Percentiles rank a stretch among this genome's conserved stretches.
phyloP scores from a whole-genome alignment of 345 rosid genomes.

The Populus alba region DNA sequence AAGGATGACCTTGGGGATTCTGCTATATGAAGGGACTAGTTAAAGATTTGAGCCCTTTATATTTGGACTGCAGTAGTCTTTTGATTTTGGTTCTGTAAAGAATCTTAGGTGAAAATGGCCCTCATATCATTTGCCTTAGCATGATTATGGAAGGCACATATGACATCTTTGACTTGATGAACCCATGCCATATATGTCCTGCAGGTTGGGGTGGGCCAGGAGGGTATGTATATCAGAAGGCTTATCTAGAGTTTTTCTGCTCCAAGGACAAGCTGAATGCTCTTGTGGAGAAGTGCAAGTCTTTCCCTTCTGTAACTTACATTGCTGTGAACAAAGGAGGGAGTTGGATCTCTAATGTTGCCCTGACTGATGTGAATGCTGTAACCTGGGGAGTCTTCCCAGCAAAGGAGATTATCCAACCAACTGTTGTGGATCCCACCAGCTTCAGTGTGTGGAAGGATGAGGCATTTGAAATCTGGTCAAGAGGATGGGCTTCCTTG shows the following conservation, averaged over 20 bases:
- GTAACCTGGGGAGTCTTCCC: constrained; percentile 99
- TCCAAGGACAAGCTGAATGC: constrained; percentile 59
- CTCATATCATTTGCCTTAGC: neutral
- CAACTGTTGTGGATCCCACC: constrained; percentile 94
- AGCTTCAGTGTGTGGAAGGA: constrained; percentile 97
- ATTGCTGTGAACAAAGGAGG: constrained; percentile 71
- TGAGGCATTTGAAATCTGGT: constrained; percentile 96
- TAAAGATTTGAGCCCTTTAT: neutral
- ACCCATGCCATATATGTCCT: neutral
- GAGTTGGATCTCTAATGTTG: constrained; percentile 54
- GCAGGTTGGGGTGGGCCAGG: constrained; percentile 99
- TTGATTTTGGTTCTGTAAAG: neutral
- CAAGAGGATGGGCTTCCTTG: constrained; percentile 76
- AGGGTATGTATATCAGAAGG: constrained; percentile 93
- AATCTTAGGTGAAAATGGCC: neutral
- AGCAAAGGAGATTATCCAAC: constrained; percentile 82
- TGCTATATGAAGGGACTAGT: neutral
- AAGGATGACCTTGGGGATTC: neutral
- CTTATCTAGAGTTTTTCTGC: constrained; percentile 95
- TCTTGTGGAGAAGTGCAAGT: constrained; percentile 66
- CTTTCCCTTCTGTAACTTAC: constrained; percentile 56
- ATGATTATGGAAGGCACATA: neutral
- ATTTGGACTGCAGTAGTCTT: neutral
- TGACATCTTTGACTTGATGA: neutral
- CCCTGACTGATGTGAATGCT: constrained; percentile 59